Base-by-base conservation (phyloP, 75 land plant species). In the Cupressus sempervirens region DNA sequence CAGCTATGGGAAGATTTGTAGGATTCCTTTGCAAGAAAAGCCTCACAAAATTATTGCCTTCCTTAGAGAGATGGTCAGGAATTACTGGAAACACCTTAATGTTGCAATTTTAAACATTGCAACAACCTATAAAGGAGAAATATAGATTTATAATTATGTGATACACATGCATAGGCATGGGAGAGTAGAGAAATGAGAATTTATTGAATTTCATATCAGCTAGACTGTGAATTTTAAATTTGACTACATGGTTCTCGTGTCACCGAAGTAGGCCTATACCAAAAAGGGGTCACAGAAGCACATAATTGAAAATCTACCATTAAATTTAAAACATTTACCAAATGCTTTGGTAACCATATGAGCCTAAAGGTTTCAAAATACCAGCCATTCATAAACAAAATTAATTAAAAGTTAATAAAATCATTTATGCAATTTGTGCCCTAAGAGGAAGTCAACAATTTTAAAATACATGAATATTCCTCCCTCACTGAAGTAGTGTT, bases 91-190 rank as follows among this genome's bases (percentile, higher is more conserved):
- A 82, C 46, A 95, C 98, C 87, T 90, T 96, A 87, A 95, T 95
- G 85, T 93, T 98, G 80, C 95, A 88, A 96, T 96, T 91, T 98
- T 98, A 88, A 95, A 98, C 86, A 98, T 92, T 45, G 96, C 98
- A 82, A 92, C 94, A 53, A 96, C 94, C 99, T 98, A 85, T 67
- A 12, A 43, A 50, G 36, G 20, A 73, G 74, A 12, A 32, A 79
- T 43, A 77, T 9, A 9, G 1, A 9, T 48, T 48, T 48, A 48
- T 79, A 79, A 79, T 79, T 79, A 36, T 84, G 15, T 58, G 14
- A 68, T 18, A 73, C 53, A 75, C 80, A 72, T 9, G 30, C 45
- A 76, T 30, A 82, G 10, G 34, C 34, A 45, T 80, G 38, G 84
- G 20, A 73, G 18, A 41, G 26, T 12, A 75, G 23, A 34, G 29